Conservation (phyloP, 2,329 filamentous ascomycete genomes). For the Alternaria arbusti region DNA sequence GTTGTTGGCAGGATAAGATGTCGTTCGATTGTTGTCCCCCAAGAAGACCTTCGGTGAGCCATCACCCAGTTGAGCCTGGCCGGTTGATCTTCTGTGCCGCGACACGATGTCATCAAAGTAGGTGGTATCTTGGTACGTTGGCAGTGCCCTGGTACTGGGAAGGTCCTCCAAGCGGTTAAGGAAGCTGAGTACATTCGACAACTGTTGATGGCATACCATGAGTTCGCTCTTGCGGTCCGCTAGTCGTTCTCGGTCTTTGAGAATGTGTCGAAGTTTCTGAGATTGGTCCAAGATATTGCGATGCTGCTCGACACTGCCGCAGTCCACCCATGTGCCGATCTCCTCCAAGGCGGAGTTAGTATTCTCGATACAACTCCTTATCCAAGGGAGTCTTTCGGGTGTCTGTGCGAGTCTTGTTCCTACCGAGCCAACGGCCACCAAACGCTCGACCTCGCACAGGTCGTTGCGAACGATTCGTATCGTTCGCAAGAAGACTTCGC, state of each 20-base stretch:
- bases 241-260: conserved; percentile 33
- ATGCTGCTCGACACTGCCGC: conserved; percentile 24
- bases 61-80: not conserved
- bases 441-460: conserved; percentile 27
- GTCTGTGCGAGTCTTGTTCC: conserved; percentile 14
- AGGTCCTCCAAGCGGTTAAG: conserved; percentile 24
- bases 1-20: not conserved
- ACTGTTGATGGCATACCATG: conserved; percentile 30
- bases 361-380: conserved; percentile 23
- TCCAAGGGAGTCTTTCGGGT: conserved; percentile 28
- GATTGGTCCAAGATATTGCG: conserved; percentile 22
- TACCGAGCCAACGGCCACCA: conserved; percentile 18
- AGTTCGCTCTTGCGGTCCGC: conserved; percentile 28
- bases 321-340: conserved; percentile 35
- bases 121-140: conserved; percentile 6
- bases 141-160: not conserved
- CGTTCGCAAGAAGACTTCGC: conserved; percentile 32
- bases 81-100: not conserved
- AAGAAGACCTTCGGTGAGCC: not conserved
- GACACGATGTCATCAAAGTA: conserved; percentile 10
- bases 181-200: conserved; percentile 30
- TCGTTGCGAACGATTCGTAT: conserved; percentile 33
- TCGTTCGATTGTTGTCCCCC: not conserved
- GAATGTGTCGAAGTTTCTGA: conserved; percentile 25
- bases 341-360: conserved; percentile 29